Conservation (phyloP, 768 basidiomycete species). For the Lentinula detonsa region DNA sequence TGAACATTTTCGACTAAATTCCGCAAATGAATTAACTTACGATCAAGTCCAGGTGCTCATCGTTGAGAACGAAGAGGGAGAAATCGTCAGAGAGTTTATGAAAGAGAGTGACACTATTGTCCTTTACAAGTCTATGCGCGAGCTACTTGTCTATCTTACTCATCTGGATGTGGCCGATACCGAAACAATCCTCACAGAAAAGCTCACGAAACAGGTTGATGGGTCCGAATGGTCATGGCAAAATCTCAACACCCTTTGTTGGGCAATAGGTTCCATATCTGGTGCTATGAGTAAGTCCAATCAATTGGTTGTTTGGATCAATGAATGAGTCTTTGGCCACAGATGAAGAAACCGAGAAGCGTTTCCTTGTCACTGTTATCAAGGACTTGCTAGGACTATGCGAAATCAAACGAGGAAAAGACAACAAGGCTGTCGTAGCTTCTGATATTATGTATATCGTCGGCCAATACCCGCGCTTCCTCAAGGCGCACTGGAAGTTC, state of each 20-base stretch:
- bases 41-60: constrained; percentile 72
- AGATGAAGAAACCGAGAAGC: constrained; percentile 99
- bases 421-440: constrained; percentile 98
- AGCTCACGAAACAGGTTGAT: constrained; percentile 94
- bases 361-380: constrained; percentile 98
- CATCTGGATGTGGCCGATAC: constrained; percentile 96
- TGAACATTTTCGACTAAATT: constrained; percentile 24
- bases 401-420: constrained; percentile 98
- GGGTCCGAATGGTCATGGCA: constrained; percentile 99
- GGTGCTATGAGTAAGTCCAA: constrained; percentile 90
- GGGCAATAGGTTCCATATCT: constrained; percentile 99
- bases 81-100: constrained; percentile 99
- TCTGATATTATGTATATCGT: constrained; percentile 99
- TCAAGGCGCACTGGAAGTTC: constrained; percentile 99
- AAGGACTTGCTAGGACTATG: constrained; percentile 96
- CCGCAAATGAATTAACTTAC: constrained; percentile 6
- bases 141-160: constrained; percentile 94
- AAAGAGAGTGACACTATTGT: constrained; percentile 98
- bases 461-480: constrained; percentile 97
- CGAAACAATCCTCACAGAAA: constrained; percentile 96
- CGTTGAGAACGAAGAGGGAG: constrained; percentile 98
- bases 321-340: neutral
- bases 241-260: constrained; percentile 97
- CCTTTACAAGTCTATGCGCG: constrained; percentile 97
- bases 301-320: neutral